Percentiles rank a stretch among this genome's conserved stretches.
Evolutionary conservation across 495 filamentous ascomycete species (phyloP).

Genomic region (Tuber microsphaerosporum): DNA sequence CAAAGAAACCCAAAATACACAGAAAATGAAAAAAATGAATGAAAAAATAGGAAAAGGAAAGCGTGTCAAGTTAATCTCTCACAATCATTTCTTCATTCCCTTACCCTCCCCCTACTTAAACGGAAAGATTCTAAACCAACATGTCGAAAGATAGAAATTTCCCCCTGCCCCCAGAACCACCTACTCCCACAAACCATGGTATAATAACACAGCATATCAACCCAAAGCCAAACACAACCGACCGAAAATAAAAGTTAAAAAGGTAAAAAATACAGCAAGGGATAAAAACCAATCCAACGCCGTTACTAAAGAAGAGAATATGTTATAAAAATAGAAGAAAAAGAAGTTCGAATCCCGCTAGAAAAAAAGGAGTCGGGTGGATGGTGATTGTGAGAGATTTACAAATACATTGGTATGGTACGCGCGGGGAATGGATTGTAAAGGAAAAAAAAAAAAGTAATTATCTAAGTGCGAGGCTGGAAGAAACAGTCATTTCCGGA

Average conservation of each 20-base stretch:
- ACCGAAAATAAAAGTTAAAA: conserved; percentile 8
- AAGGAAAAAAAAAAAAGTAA: not conserved
- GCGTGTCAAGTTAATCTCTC: conserved; percentile 5
- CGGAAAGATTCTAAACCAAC: conserved; percentile 19
- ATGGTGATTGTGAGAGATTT: conserved; percentile 2
- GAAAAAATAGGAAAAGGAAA: conserved; percentile 7
- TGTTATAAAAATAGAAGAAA: conserved; percentile 10
- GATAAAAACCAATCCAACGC: conserved; percentile 35
- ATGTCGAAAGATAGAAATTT: conserved; percentile 23
- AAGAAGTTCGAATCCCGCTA: conserved; percentile 17
- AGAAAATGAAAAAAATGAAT: conserved; percentile 10
- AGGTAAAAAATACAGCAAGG: conserved; percentile 7
- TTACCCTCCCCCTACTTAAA: conserved; percentile 11
- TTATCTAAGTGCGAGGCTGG: conserved; percentile 6
- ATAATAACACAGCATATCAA: conserved; percentile 17
- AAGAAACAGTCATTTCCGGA: conserved; percentile 21
- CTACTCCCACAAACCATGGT: conserved; percentile 9
- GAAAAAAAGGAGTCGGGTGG: not conserved
- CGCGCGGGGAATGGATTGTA: not conserved
- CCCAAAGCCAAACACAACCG: conserved; percentile 3
- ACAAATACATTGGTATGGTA: not conserved
- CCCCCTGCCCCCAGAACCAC: conserved; percentile 24
- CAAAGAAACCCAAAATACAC: conserved; percentile 16
- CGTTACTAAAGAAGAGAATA: conserved; percentile 13
- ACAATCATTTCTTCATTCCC: conserved; percentile 9